A percentile compares a stretch with the other conserved stretches of the same genome.
Evolutionary conservation across 1,284 basidiomycete species (phyloP).

Genomic region (Tilletiopsis washingtonensis): DNA sequence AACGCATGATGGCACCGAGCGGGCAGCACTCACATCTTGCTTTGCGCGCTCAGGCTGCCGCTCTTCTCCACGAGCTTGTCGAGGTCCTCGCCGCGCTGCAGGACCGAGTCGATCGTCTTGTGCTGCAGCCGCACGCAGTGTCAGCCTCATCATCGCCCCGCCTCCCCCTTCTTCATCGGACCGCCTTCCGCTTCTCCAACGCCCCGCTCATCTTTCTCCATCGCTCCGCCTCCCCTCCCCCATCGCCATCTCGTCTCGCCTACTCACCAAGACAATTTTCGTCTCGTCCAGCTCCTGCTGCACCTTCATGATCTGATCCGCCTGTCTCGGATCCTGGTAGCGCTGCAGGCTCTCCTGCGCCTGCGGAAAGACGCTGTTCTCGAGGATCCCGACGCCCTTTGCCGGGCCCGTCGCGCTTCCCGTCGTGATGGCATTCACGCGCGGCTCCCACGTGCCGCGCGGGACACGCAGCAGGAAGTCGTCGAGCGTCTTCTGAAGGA

Average conservation of each 20-base stretch:
- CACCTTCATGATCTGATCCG: conserved; percentile 96
- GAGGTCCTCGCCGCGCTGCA: conserved; percentile 92
- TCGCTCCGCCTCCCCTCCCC: no score
- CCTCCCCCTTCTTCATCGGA: neutral
- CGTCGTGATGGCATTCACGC: conserved; percentile 35
- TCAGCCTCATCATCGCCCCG: neutral
- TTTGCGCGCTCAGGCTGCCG: conserved; percentile 78
- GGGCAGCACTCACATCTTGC: conserved; percentile 55
- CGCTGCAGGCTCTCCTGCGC: conserved; percentile 74
- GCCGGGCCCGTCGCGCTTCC: conserved; percentile 25
- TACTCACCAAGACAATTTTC: conserved; percentile 66
- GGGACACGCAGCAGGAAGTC: conserved; percentile 79
- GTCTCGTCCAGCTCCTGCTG: conserved; percentile 98
- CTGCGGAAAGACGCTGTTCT: conserved; percentile 50
- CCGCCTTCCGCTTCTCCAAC: neutral
- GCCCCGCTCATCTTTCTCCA: neutral
- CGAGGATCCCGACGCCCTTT: conserved; percentile 40
- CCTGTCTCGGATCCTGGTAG: conserved; percentile 96
- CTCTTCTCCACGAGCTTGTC: conserved; percentile 95
- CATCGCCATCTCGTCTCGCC: no score
- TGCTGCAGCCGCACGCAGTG: conserved; percentile 51
- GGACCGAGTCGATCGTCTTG: conserved; percentile 97
- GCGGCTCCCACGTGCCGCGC: conserved; percentile 55
- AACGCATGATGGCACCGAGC: neutral
- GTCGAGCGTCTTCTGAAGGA: conserved; percentile 87